Conservation (phyloP, 768 basidiomycete species). For the Mycena floridula region DNA sequence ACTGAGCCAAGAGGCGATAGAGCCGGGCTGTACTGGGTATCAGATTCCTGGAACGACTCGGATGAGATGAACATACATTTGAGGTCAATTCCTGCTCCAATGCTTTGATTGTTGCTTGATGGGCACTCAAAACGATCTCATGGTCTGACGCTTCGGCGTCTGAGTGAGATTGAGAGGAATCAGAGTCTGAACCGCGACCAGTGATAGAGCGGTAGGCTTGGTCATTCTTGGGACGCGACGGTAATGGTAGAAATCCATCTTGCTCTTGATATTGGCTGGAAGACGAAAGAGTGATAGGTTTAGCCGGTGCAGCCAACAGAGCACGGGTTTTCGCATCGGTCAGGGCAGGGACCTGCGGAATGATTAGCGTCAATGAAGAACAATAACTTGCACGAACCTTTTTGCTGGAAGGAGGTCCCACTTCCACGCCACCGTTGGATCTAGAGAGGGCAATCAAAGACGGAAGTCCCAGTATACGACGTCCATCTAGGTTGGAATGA, state of each 20-base stretch:
- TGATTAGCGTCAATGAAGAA: conserved; percentile 3
- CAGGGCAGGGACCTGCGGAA: conserved; percentile 42
- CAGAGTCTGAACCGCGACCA: conserved; percentile 21
- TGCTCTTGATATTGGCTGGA: conserved; percentile 50
- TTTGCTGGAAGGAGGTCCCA: conserved; percentile 35
- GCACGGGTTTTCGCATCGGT: conserved; percentile 52
- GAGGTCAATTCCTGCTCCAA: conserved; percentile 49
- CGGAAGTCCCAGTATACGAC: conserved; percentile 58
- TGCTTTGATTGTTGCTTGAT: conserved; percentile 51
- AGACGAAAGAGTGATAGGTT: conserved; percentile 36
- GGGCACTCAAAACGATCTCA: conserved; percentile 35
- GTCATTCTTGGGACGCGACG: conserved; percentile 29
- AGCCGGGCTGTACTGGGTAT: too few species aligned
- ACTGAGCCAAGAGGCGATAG: conserved; percentile 53
- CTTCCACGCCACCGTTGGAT: conserved; percentile 49
- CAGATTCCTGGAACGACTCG: too few species aligned
- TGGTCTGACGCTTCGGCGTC: conserved; percentile 28
- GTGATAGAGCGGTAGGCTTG: conserved; percentile 47
- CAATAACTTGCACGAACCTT: conserved; percentile 29
- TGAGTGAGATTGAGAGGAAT: conserved; percentile 21
- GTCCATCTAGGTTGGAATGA: conserved; percentile 40
- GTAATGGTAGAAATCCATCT: conserved; percentile 62
- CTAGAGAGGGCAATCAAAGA: conserved; percentile 40
- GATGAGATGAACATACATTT: too few species aligned
- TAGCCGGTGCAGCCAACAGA: conserved; percentile 47